A percentile compares a stretch with the other conserved stretches of the same genome.
Conservation (phyloP, 129 eudicot species). For the Saposhnikovia divaricata region DNA sequence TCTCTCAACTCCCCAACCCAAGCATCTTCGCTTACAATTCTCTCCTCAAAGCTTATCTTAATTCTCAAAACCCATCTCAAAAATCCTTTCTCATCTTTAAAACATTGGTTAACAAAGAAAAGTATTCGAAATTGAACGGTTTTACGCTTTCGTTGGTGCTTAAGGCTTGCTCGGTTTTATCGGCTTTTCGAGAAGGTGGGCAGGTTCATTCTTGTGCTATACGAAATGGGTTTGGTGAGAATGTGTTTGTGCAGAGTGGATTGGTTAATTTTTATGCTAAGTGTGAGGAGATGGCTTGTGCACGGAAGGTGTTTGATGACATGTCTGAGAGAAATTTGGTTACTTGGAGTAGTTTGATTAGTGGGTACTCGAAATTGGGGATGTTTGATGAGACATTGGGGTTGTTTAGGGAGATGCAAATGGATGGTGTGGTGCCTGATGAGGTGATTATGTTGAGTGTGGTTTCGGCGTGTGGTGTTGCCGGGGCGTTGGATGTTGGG, state of each 20-base stretch:
- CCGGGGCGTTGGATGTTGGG: conserved; percentile 53
- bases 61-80: conserved; percentile 15
- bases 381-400: conserved; percentile 39
- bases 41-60: conserved; percentile 29
- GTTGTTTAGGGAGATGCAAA: conserved; percentile 52
- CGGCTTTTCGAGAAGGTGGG: conserved; percentile 33
- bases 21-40: conserved; percentile 40
- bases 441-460: conserved; percentile 60
- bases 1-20: conserved; percentile 36
- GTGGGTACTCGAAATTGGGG: conserved; percentile 40
- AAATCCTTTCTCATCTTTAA: conserved; percentile 40
- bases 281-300: conserved; percentile 41
- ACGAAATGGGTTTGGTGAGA: conserved; percentile 31
- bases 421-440: conserved; percentile 42
- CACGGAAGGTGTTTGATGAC: conserved; percentile 49
- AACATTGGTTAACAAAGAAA: conserved; percentile 17
- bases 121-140: conserved; percentile 31
- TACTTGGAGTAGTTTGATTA: conserved; percentile 58
- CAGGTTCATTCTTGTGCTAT: conserved; percentile 48
- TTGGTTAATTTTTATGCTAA: conserved; percentile 38
- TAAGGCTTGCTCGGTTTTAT: conserved; percentile 34
- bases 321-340: conserved; percentile 36
- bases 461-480: conserved; percentile 48
- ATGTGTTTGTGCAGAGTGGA: conserved; percentile 32
- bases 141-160: conserved; percentile 41